These are phyloP conservation scores for Talaromyces amestolkiae DNA, from an alignment of 2,329 filamentous ascomycete genomes.

Conservation along the genomic window DNA sequence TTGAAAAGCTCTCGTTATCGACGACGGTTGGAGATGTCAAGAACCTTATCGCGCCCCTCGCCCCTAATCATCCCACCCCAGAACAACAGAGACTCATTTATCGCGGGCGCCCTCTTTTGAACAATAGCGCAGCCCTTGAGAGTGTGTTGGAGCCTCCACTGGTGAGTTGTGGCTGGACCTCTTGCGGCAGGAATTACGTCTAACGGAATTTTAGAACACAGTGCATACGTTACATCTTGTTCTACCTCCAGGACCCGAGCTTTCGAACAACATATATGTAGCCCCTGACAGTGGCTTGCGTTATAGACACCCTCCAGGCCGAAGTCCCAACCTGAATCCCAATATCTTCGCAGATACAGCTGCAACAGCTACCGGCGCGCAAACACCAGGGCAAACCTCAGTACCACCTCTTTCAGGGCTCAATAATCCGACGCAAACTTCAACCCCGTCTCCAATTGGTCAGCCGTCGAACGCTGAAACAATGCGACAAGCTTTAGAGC, in stretches of 20 bases:
- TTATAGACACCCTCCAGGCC: slow-evolving; percentile 11
- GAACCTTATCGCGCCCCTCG: slow-evolving; percentile 48
- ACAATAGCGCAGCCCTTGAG: slow-evolving; percentile 49
- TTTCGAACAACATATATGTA: slow-evolving; percentile 18
- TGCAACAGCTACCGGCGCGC: neutral
- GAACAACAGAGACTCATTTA: slow-evolving; percentile 58
- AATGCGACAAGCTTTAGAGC: slow-evolving; percentile 16
- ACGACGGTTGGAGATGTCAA: slow-evolving; percentile 55
- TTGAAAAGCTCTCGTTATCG: slow-evolving; percentile 36
- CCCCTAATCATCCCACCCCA: slow-evolving; percentile 48
- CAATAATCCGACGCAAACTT: neutral
- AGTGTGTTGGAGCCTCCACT: slow-evolving; percentile 52
- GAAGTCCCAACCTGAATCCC: neutral
- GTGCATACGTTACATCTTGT: slow-evolving; percentile 42
- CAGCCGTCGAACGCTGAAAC: neutral
- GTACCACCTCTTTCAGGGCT: neutral
- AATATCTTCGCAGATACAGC: neutral
- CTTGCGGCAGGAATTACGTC: neutral
- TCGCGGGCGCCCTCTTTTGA: slow-evolving; percentile 52
- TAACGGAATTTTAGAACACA: slow-evolving; percentile 23
- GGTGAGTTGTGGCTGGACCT: slow-evolving; percentile 38
- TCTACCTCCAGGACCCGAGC: slow-evolving; percentile 37
- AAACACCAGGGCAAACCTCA: neutral
- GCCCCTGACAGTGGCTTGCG: slow-evolving; percentile 18
- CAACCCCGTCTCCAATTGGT: neutral